Conservation (phyloP, 2,329 filamentous ascomycete genomes). For the Aspergillus hiratsukae region DNA sequence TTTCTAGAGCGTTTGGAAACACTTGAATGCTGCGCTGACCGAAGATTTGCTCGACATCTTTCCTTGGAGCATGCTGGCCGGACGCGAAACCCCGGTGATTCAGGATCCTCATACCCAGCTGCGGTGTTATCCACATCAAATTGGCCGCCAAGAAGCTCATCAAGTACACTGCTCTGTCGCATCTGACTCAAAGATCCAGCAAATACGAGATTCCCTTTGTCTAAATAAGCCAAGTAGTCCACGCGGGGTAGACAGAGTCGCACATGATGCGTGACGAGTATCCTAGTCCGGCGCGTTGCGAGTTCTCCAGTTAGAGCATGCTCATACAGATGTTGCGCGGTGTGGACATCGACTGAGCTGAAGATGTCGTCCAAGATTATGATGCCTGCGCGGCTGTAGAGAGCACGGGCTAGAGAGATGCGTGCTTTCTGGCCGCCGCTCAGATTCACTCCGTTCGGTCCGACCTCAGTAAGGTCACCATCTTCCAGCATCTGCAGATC, state of each 20-base stretch:
- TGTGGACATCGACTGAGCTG: constrained; percentile 71
- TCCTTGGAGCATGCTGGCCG: not conserved
- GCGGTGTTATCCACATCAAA: not conserved
- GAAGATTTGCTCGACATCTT: not conserved
- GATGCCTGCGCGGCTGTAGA: constrained; percentile 71
- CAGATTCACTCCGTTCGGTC: constrained; percentile 76
- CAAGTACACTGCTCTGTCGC: not conserved
- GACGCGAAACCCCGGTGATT: not conserved
- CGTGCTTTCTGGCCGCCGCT: constrained; percentile 79
- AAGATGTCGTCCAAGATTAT: constrained; percentile 77
- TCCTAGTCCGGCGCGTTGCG: constrained; percentile 63
- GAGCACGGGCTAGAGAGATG: constrained; percentile 68
- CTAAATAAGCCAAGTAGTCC: not conserved
- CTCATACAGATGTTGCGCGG: constrained; percentile 71
- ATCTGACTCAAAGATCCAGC: not conserved
- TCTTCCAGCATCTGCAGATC: constrained; percentile 69
- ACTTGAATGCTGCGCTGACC: not conserved
- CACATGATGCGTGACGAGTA: constrained; percentile 75
- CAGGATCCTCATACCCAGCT: not conserved
- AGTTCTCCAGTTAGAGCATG: constrained; percentile 67
- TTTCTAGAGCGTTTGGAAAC: not conserved
- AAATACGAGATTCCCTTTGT: not conserved
- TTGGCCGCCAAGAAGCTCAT: not conserved
- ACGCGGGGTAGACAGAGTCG: not conserved
- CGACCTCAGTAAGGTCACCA: constrained; percentile 71